A percentile compares a stretch with the other conserved stretches of the same genome.
Conservation (phyloP, 208 protist genomes). For the Leishmania tropica region DNA sequence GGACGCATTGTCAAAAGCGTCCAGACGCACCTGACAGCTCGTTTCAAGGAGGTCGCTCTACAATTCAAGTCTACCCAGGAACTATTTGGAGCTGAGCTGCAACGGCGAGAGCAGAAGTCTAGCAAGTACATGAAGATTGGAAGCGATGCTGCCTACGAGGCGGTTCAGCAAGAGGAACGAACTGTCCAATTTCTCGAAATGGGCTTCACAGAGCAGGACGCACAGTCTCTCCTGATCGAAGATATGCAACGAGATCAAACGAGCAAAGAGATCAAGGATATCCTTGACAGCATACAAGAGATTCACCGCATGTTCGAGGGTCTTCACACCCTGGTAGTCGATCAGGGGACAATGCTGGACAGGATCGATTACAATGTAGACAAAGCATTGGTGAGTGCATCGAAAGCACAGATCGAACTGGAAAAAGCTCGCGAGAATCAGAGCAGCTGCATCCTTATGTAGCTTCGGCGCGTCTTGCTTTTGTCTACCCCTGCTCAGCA, state of each 20-base stretch:
- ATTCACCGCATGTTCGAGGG: conserved; percentile 88
- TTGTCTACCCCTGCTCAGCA: conserved; percentile 6
- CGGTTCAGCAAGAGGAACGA: conserved; percentile 63
- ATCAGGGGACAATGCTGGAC: conserved; percentile 92
- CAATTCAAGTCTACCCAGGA: conserved; percentile 64
- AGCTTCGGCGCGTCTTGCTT: neutral
- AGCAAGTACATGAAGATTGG: conserved; percentile 67
- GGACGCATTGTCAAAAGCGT: conserved; percentile 45
- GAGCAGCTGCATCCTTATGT: conserved; percentile 60
- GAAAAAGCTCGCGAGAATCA: conserved; percentile 84
- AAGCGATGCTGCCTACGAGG: conserved; percentile 48
- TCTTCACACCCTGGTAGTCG: conserved; percentile 69
- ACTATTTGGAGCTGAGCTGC: conserved; percentile 53
- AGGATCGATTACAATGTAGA: conserved; percentile 93
- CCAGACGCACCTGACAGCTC: conserved; percentile 44
- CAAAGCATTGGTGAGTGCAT: conserved; percentile 52
- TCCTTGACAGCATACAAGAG: conserved; percentile 84
- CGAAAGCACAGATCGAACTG: conserved; percentile 67
- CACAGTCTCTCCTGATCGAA: conserved; percentile 73
- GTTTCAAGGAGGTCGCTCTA: conserved; percentile 43
- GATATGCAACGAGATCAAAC: conserved; percentile 60
- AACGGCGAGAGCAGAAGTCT: conserved; percentile 51
- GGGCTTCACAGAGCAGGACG: conserved; percentile 81
- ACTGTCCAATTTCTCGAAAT: conserved; percentile 71
- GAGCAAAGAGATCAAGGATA: conserved; percentile 77